Percentiles rank a stretch among this genome's conserved stretches.
These are phyloP conservation scores for Phenoliferia sp. DNA, from an alignment of 1,284 basidiomycete species.

Conservation along the genomic window DNA sequence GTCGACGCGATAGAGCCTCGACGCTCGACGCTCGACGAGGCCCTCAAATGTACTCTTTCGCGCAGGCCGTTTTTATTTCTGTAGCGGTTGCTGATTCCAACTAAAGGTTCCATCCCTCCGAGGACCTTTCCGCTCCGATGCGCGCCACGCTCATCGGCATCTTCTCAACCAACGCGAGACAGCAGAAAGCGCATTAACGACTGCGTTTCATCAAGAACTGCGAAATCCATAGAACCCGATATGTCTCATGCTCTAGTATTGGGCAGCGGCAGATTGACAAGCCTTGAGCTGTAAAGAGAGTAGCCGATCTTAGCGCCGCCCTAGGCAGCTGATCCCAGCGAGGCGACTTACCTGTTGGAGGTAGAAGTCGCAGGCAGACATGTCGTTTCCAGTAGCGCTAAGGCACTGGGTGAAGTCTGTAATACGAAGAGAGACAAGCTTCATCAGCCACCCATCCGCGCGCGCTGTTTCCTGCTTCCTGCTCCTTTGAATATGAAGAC, in stretches of 20 bases:
- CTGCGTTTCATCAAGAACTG: not conserved
- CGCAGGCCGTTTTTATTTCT: no score
- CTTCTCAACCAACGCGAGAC: not conserved
- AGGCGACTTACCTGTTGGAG: constrained; percentile 32
- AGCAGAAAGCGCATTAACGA: not conserved
- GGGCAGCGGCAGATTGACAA: constrained; percentile 48
- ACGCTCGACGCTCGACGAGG: no score
- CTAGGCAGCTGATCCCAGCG: constrained; percentile 31
- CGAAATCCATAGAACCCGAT: not conserved
- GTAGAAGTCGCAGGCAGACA: constrained; percentile 54
- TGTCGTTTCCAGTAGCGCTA: constrained; percentile 51
- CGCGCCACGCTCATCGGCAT: not conserved
- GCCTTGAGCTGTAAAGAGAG: constrained; percentile 42
- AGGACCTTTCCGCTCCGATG: no score
- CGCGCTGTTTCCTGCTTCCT: not conserved
- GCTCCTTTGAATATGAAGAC: not conserved
- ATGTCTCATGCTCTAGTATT: constrained; percentile 38
- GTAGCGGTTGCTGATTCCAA: no score
- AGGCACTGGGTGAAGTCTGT: constrained; percentile 51
- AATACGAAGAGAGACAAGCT: not conserved
- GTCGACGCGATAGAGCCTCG: no score
- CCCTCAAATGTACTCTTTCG: no score
- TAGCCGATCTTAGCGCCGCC: not conserved
- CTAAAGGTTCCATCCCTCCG: no score
- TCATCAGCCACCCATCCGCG: not conserved